Evolutionary conservation across 2,329 filamentous ascomycete genomes (phyloP).

Genomic region (Alternaria arbusti): DNA sequence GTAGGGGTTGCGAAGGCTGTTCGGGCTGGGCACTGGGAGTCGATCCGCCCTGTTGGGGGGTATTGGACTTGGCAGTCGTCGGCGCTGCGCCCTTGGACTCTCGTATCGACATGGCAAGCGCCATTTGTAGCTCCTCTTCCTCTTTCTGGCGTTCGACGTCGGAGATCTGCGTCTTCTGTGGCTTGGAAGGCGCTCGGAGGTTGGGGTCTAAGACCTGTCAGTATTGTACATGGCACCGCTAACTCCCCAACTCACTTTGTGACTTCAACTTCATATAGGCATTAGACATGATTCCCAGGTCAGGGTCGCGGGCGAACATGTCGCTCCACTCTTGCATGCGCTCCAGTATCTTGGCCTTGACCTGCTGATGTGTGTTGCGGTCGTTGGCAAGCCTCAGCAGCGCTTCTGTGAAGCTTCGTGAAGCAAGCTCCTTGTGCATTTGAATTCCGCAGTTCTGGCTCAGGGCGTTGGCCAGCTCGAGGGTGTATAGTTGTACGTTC

Average conservation of each 20-base stretch:
- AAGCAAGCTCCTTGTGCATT: conserved; percentile 89
- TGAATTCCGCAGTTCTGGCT: conserved; percentile 88
- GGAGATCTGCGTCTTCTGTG: conserved; percentile 89
- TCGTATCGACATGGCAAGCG: conserved; percentile 87
- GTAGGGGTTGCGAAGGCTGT: conserved; percentile 63
- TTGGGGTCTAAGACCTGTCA: conserved; percentile 73
- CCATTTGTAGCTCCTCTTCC: conserved; percentile 97
- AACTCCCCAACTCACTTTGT: conserved; percentile 56
- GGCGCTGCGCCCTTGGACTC: conserved; percentile 67
- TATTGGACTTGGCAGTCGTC: conserved; percentile 51
- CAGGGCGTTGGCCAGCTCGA: conserved; percentile 86
- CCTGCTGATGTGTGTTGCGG: conserved; percentile 92
- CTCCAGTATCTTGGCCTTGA: conserved; percentile 96
- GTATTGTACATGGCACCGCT: not conserved
- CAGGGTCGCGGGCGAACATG: conserved; percentile 88
- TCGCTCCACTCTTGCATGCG: conserved; percentile 96
- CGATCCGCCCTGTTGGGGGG: conserved; percentile 42
- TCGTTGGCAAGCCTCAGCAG: conserved; percentile 89
- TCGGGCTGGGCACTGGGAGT: conserved; percentile 34
- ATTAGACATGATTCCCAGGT: conserved; percentile 96
- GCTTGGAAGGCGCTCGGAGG: conserved; percentile 88
- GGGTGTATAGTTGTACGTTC: conserved; percentile 93
- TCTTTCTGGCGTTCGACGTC: conserved; percentile 91
- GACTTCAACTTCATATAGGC: conserved; percentile 87
- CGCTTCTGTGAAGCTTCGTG: conserved; percentile 92